Evolutionary conservation across 2,329 filamentous ascomycete genomes (phyloP).

Genomic region (Ophiocordyceps camponoti-floridani): DNA sequence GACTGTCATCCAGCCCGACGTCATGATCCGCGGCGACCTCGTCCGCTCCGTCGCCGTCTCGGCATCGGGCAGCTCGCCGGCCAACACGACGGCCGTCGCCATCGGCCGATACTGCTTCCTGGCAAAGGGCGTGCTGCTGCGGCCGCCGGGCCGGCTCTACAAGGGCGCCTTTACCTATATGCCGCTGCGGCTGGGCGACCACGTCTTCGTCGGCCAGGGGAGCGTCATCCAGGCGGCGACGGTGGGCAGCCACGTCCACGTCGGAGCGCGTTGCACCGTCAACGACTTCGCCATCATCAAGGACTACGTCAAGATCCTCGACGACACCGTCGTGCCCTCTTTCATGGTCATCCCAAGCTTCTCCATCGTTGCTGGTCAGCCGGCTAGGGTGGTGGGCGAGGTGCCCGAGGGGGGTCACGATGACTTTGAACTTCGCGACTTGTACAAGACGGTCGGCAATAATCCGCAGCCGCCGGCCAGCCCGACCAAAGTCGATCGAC

Average conservation of each 20-base stretch:
- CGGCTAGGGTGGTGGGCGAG: slow-evolving; percentile 66
- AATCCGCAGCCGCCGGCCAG: slow-evolving; percentile 19
- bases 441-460: slow-evolving; percentile 48
- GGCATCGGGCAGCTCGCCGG: slow-evolving; percentile 17
- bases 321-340: slow-evolving; percentile 65
- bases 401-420: slow-evolving; percentile 54
- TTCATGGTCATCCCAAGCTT: slow-evolving; percentile 90
- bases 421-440: slow-evolving; percentile 43
- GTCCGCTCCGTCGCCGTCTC: slow-evolving; percentile 35
- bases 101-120: slow-evolving; percentile 89
- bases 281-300: slow-evolving; percentile 84
- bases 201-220: slow-evolving; percentile 70
- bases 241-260: slow-evolving; percentile 71
- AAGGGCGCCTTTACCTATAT: slow-evolving; percentile 68
- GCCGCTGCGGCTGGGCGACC: slow-evolving; percentile 82
- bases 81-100: slow-evolving; percentile 51
- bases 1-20: slow-evolving; percentile 89
- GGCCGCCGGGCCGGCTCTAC: slow-evolving; percentile 68
- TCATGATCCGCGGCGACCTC: slow-evolving; percentile 84
- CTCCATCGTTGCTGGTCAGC: slow-evolving; percentile 72
- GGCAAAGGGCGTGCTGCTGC: slow-evolving; percentile 57
- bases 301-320: slow-evolving; percentile 77
- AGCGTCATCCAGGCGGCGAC: slow-evolving; percentile 68
- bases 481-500: neutral
- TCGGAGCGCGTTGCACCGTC: slow-evolving; percentile 60